Evolutionary conservation across 257 asterid species (phyloP).

Genomic region (Orobanche coerulescens): DNA sequence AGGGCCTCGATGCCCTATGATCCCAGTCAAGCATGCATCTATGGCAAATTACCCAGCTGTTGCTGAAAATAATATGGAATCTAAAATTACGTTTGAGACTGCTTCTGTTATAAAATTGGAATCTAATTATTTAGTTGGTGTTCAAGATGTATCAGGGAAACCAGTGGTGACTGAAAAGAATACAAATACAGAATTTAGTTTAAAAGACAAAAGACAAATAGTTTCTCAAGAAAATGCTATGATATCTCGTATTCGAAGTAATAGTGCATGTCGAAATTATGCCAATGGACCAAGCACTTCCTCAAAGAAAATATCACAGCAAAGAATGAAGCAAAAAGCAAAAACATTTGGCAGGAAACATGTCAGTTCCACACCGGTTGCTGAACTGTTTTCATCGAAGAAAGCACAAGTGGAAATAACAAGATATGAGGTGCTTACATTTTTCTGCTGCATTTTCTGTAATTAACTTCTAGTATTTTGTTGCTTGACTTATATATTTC

Average conservation of each 20-base stretch:
- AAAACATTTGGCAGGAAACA: conserved; percentile 45
- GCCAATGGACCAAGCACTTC: conserved; percentile 41
- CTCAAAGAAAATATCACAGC: conserved; percentile 52
- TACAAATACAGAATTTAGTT: conserved; percentile 23
- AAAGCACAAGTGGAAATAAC: conserved; percentile 63
- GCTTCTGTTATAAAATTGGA: conserved; percentile 11
- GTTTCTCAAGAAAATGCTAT: conserved; percentile 46
- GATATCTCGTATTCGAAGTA: conserved; percentile 55
- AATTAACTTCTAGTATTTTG: not conserved
- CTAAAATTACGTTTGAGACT: conserved; percentile 30
- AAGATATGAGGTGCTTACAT: conserved; percentile 48
- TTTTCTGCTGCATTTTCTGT: not conserved
- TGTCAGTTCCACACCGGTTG: conserved; percentile 45
- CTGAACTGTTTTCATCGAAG: conserved; percentile 53
- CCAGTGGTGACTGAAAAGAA: conserved; percentile 30
- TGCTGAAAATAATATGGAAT: conserved; percentile 23
- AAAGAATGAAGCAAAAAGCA: conserved; percentile 32
- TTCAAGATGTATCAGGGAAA: conserved; percentile 23
- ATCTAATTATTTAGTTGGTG: conserved; percentile 24
- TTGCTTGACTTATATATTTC: not conserved
- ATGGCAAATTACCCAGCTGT: conserved; percentile 22
- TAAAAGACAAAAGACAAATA: conserved; percentile 28
- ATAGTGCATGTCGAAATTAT: conserved; percentile 47
- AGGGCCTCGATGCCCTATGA: conserved; percentile 26
- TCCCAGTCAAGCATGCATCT: conserved; percentile 30